Evolutionary conservation across 176 grass and related monocot species (phyloP).

Genomic region (Zea luxurians): DNA sequence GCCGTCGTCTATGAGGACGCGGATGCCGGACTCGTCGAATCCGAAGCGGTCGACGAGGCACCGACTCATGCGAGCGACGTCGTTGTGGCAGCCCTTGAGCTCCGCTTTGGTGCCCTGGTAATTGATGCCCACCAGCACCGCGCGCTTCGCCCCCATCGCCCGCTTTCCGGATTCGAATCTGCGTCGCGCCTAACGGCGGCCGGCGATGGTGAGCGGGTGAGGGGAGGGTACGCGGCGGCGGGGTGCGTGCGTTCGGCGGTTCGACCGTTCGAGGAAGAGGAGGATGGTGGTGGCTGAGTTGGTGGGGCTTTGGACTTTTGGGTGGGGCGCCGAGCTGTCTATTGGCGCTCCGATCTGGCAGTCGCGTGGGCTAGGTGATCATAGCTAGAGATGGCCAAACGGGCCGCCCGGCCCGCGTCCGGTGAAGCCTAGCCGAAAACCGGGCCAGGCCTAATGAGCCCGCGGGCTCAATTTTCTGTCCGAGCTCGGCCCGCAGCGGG

Average conservation of each 20-base stretch:
- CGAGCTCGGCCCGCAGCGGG: too few relatives aligned
- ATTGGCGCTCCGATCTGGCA: slow-evolving; percentile 40
- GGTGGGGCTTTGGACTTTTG: background rate
- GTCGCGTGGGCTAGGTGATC: background rate
- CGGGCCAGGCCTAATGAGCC: too few relatives aligned
- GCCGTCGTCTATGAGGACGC: slow-evolving; percentile 65
- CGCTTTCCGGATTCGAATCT: slow-evolving; percentile 37
- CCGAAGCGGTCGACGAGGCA: slow-evolving; percentile 62
- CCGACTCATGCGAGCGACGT: slow-evolving; percentile 67
- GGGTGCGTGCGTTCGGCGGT: background rate
- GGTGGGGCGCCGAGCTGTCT: slow-evolving; percentile 30
- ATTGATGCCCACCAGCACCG: slow-evolving; percentile 74
- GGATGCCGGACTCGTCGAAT: slow-evolving; percentile 48
- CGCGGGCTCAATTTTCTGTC: too few relatives aligned
- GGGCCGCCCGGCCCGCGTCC: too few relatives aligned
- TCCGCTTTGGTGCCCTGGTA: slow-evolving; percentile 73
- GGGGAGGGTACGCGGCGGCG: background rate
- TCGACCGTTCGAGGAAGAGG: slow-evolving; percentile 28
- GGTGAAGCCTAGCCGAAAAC: too few relatives aligned
- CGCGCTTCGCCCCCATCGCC: slow-evolving; percentile 61
- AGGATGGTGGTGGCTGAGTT: background rate
- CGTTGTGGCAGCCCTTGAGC: slow-evolving; percentile 84
- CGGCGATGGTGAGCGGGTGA: background rate
- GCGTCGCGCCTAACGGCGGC: slow-evolving; percentile 5
- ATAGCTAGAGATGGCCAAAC: too few relatives aligned